Conservation (phyloP, 2,329 filamentous ascomycete species). For the Tolypocladium pustulatum region DNA sequence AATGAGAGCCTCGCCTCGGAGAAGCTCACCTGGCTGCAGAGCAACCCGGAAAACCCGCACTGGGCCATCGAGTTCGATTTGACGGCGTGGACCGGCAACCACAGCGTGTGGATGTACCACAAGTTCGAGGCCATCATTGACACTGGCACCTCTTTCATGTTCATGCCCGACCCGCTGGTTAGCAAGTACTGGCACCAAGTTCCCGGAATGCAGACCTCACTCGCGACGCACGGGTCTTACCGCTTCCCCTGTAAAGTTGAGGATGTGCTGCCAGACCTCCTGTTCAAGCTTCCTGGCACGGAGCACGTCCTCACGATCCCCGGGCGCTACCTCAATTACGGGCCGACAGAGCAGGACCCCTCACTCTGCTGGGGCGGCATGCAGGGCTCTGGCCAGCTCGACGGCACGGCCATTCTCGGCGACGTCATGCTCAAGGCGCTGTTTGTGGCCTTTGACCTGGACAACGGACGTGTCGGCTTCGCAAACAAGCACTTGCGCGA, state of each 20-base stretch:
- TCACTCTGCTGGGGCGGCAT: constrained; percentile 66
- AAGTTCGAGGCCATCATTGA: constrained; percentile 48
- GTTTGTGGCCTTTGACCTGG: constrained; percentile 60
- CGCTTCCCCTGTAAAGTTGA: constrained; percentile 45
- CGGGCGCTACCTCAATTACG: constrained; percentile 45
- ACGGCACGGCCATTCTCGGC: constrained; percentile 55
- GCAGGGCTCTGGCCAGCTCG: constrained; percentile 40
- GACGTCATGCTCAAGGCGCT: constrained; percentile 71
- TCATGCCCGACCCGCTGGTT: constrained; percentile 46
- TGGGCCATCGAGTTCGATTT: constrained; percentile 39
- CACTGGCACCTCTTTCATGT: constrained; percentile 58
- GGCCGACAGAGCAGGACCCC: constrained; percentile 33
- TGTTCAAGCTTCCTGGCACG: constrained; percentile 40
- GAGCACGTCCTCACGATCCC: constrained; percentile 41
- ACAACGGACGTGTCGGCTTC: constrained; percentile 27
- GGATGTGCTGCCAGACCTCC: constrained; percentile 46
- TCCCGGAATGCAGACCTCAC: constrained; percentile 33
- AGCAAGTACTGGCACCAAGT: constrained; percentile 50
- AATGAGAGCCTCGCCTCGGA: constrained; percentile 26
- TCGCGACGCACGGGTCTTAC: constrained; percentile 40
- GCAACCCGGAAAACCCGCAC: constrained; percentile 19
- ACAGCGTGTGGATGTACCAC: constrained; percentile 39
- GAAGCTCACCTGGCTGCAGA: constrained; percentile 31
- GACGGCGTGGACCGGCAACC: constrained; percentile 29
- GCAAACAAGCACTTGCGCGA: constrained; percentile 29